Base-by-base conservation (phyloP, 2,329 filamentous ascomycete genomes). In the Tolypocladium pustulatum region DNA sequence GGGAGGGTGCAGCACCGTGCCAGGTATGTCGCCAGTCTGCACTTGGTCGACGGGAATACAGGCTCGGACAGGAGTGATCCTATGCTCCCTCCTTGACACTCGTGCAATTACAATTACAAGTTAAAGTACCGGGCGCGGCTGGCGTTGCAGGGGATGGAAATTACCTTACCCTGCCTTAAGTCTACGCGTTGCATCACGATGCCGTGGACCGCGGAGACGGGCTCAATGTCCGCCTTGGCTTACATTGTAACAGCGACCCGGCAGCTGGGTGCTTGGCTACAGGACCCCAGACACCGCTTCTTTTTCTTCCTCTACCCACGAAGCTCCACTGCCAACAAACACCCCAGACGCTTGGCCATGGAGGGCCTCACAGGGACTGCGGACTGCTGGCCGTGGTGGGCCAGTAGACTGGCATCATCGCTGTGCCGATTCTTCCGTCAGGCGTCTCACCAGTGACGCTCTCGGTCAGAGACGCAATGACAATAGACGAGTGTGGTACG, bases 371-470 rank as follows among this genome's bases (percentile, higher is more conserved):
- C 46, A 8, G 46, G 46, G 32, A 9, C 4, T 34, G 32, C 9
- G 32, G 32, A 34, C 32, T 9, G n/a, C n/a, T n/a, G n/a, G n/a
- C n/a, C n/a, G n/a, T n/a, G n/a, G n/a, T n/a, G n/a, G n/a, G n/a
- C n/a, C n/a, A n/a, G n/a, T n/a, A n/a, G n/a, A n/a, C n/a, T n/a
- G n/a, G n/a, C n/a, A n/a, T n/a, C 46, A 15, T 20, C 25, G 38
- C 32, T n/a, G 58, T 61, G 62, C 34, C 55, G 56, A 17, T 49
- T 53, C 56, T 54, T 57, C 56, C 46, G 56, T n/a, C 56, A 8
- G 32, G 34, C 37, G 27, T 53, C 52, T 22, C 54, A 38, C 54
- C 25, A n/a, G 54, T 25, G 54, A 40, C 5, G 46, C 49, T 52
- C 49, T 10, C 49, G 27, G 27, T 13, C 7, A 12, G 49, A n/a